Evolutionary conservation across 1,284 basidiomycete species (phyloP).

Genomic region (Moesziomyces antarcticus): DNA sequence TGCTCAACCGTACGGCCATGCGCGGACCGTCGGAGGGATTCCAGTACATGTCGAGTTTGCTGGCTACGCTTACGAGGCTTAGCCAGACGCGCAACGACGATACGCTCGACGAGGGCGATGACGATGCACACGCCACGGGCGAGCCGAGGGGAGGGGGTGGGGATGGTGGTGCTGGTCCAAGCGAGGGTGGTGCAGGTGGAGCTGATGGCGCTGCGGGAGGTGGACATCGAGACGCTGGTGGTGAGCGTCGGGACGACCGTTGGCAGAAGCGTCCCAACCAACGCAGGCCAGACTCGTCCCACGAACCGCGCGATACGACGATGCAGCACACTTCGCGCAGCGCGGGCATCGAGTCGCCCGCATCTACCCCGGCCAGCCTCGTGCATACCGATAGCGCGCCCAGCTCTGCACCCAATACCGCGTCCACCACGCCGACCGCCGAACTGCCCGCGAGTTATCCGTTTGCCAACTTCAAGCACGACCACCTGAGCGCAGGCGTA

Average conservation of each 20-base stretch:
- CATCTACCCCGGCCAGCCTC: background rate
- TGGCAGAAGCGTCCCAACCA: too few relatives aligned
- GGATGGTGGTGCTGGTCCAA: background rate
- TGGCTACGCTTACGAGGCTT: slow-evolving; percentile 34
- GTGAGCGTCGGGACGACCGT: background rate
- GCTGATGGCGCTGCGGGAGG: background rate
- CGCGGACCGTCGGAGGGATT: slow-evolving; percentile 15
- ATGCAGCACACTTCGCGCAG: too few relatives aligned
- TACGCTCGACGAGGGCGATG: slow-evolving; percentile 9
- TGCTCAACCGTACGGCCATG: slow-evolving; percentile 22
- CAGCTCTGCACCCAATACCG: slow-evolving; percentile 15
- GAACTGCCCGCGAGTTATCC: slow-evolving; percentile 3
- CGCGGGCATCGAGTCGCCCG: background rate
- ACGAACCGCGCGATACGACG: too few relatives aligned
- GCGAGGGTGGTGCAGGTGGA: background rate
- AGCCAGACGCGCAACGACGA: slow-evolving; percentile 33
- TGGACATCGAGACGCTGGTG: background rate
- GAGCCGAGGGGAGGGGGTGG: slow-evolving; percentile 3
- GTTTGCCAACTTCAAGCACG: background rate
- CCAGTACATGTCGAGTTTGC: slow-evolving; percentile 39
- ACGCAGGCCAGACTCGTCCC: too few relatives aligned
- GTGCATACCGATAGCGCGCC: slow-evolving; percentile 3
- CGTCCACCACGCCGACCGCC: slow-evolving; percentile 27
- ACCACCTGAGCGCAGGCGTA: too few relatives aligned
- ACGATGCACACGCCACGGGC: background rate